These are phyloP conservation scores for Papilionanthe hybrid DNA, from an alignment of 116 monocot genomes.

Conservation along the genomic window DNA sequence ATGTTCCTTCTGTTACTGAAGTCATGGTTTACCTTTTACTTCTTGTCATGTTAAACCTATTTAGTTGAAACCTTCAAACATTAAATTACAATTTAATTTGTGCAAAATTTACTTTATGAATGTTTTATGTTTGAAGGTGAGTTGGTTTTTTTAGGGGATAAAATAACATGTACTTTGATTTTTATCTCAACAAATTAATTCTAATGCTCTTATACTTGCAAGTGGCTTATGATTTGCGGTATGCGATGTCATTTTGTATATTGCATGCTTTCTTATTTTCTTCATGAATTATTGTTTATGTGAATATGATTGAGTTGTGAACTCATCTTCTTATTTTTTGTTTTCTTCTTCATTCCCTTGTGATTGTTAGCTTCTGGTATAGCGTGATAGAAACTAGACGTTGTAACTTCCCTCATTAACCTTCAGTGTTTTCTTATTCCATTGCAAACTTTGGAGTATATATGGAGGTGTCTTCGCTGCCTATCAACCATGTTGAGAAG, in stretches of 20 bases:
- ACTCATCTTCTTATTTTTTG: neutral
- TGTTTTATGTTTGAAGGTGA: neutral
- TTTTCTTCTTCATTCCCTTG: neutral
- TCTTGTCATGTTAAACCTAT: conserved; percentile 1
- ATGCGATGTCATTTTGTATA: too few relatives aligned
- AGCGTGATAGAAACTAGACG: neutral
- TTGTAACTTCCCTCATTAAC: neutral
- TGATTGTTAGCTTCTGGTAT: neutral
- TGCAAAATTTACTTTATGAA: neutral
- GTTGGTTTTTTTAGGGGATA: too few relatives aligned
- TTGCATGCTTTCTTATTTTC: neutral
- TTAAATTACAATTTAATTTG: neutral
- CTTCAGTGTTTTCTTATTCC: neutral
- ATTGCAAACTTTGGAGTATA: neutral
- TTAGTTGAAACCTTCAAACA: neutral
- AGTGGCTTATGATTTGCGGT: neutral
- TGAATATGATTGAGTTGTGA: neutral
- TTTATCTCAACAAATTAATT: neutral
- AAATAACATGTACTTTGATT: too few relatives aligned
- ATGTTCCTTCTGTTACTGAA: neutral
- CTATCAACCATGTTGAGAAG: too few relatives aligned
- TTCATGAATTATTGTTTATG: neutral
- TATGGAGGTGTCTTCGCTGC: neutral
- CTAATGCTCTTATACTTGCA: neutral
- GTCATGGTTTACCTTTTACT: neutral